A percentile compares a stretch with the other conserved stretches of the same genome.
phyloP scores from a whole-genome alignment of 345 rosid genomes.

The Linum trigynum region DNA sequence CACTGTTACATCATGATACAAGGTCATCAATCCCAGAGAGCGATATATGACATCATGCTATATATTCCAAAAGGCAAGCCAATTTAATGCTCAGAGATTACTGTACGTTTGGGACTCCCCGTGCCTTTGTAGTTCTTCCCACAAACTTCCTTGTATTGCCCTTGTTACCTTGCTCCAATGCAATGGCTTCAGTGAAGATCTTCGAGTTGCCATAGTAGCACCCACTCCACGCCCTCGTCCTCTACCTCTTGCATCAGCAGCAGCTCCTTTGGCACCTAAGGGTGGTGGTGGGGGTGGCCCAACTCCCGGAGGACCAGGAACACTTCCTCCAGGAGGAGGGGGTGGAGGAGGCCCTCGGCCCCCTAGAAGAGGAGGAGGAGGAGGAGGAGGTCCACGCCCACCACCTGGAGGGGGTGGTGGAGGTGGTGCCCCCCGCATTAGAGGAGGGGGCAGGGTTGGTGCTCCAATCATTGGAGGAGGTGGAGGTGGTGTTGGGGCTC shows the following conservation, averaged over 20 bases:
- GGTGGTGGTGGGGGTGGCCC: slow-evolving; percentile 79
- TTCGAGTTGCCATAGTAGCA: slow-evolving; percentile 41
- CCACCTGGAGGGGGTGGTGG: slow-evolving; percentile 37
- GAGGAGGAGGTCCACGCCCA: slow-evolving; percentile 39
- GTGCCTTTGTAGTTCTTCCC: slow-evolving; percentile 92
- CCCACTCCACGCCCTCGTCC: slow-evolving; percentile 72
- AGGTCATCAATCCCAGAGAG: slow-evolving; percentile 12
- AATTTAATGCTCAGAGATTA: slow-evolving; percentile 16
- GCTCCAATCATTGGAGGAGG: slow-evolving; percentile 18
- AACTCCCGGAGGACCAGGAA: slow-evolving; percentile 51
- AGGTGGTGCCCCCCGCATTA: slow-evolving; percentile 25
- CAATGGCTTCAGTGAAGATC: slow-evolving; percentile 87
- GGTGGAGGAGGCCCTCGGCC: slow-evolving; percentile 46
- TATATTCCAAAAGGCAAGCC: slow-evolving; percentile 6
- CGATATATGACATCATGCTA: slow-evolving; percentile 3
- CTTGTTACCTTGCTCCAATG: slow-evolving; percentile 99
- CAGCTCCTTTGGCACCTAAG: slow-evolving; percentile 43
- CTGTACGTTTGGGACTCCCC: slow-evolving; percentile 77
- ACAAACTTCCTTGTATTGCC: slow-evolving; percentile 95
- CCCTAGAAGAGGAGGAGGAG: slow-evolving; percentile 30
- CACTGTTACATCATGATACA: slow-evolving; percentile 31
- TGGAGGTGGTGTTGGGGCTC: slow-evolving; percentile 21
- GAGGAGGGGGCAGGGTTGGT: slow-evolving; percentile 37
- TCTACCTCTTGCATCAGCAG: slow-evolving; percentile 30
- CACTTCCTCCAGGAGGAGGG: slow-evolving; percentile 54